A percentile compares a stretch with the other conserved stretches of the same genome.
Evolutionary conservation across 2,329 filamentous ascomycete species (phyloP).

Genomic region (Cordyceps militaris): DNA sequence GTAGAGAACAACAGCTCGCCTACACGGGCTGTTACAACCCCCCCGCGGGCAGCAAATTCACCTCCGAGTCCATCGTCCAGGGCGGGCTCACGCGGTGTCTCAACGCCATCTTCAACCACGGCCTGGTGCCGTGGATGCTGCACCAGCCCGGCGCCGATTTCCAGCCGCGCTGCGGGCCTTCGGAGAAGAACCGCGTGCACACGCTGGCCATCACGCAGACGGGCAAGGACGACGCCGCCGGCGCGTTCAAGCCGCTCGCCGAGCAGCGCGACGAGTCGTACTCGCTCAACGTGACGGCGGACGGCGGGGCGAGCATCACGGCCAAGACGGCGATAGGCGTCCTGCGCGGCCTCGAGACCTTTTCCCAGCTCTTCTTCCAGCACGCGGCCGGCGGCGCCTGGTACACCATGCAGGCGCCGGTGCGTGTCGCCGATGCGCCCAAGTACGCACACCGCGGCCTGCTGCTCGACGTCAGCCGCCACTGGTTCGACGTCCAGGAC

Average conservation of each 20-base stretch:
- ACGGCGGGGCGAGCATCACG: slow-evolving; percentile 54
- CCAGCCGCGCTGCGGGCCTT: slow-evolving; percentile 46
- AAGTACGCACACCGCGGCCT: slow-evolving; percentile 63
- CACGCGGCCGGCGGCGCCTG: slow-evolving; percentile 45
- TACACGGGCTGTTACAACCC: slow-evolving; percentile 41
- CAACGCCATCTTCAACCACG: slow-evolving; percentile 57
- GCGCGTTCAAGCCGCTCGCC: slow-evolving; percentile 52
- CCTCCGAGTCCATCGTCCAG: slow-evolving; percentile 47
- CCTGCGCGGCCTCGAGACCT: slow-evolving; percentile 66
- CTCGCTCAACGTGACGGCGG: slow-evolving; percentile 49
- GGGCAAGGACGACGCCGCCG: slow-evolving; percentile 40
- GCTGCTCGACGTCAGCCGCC: slow-evolving; percentile 63
- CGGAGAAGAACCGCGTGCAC: slow-evolving; percentile 43
- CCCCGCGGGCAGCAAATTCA: slow-evolving; percentile 30
- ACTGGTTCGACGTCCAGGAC: slow-evolving; percentile 59
- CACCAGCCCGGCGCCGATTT: slow-evolving; percentile 55
- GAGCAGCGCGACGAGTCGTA: slow-evolving; percentile 72
- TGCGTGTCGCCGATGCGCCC: slow-evolving; percentile 57
- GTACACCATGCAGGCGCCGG: slow-evolving; percentile 67
- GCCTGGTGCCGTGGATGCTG: slow-evolving; percentile 74
- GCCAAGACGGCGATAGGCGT: slow-evolving; percentile 63
- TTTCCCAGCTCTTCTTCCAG: slow-evolving; percentile 72
- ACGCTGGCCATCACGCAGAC: slow-evolving; percentile 58
- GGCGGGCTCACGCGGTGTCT: slow-evolving; percentile 53
- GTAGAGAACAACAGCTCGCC: slow-evolving; percentile 34